Evolutionary conservation across 1,284 basidiomycete species (phyloP).

Genomic region (Ceratobasidium sp.): DNA sequence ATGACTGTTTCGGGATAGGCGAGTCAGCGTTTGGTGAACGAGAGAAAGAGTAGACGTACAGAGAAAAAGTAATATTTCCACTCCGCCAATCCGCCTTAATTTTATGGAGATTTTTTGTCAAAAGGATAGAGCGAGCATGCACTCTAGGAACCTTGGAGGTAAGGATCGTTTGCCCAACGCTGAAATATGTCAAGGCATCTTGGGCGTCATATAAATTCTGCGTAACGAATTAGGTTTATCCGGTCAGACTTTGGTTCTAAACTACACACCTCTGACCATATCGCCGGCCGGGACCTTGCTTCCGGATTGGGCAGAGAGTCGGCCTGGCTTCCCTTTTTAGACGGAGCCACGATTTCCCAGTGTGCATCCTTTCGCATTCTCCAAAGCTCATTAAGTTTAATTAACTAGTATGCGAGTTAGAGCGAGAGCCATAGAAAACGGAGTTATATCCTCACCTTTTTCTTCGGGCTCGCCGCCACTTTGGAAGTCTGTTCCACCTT

Average conservation of each 20-base stretch:
- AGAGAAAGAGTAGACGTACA: not conserved
- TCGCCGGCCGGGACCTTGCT: conserved; percentile 2
- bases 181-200: conserved; percentile 37
- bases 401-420: not conserved
- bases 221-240: not conserved
- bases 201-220: conserved; percentile 38
- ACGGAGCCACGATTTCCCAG: conserved; percentile 24
- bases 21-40: too few relatives aligned
- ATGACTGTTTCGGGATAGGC: not conserved
- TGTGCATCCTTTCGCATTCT: conserved; percentile 16
- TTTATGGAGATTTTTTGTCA: conserved; percentile 26
- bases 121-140: conserved; percentile 20
- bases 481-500: not conserved
- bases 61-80: conserved; percentile 20
- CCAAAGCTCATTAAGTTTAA: conserved; percentile 6
- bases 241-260: not conserved
- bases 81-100: conserved; percentile 9
- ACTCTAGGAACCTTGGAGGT: conserved; percentile 33
- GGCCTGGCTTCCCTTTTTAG: not conserved
- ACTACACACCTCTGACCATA: conserved; percentile 32
- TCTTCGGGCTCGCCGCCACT: not conserved
- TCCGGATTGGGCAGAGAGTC: not conserved
- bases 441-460: not conserved
- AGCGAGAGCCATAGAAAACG: not conserved
- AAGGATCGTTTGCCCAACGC: conserved; percentile 37